Evolutionary conservation across 139 green algal genomes (phyloP).

Genomic region (Nannochloris sp.): DNA sequence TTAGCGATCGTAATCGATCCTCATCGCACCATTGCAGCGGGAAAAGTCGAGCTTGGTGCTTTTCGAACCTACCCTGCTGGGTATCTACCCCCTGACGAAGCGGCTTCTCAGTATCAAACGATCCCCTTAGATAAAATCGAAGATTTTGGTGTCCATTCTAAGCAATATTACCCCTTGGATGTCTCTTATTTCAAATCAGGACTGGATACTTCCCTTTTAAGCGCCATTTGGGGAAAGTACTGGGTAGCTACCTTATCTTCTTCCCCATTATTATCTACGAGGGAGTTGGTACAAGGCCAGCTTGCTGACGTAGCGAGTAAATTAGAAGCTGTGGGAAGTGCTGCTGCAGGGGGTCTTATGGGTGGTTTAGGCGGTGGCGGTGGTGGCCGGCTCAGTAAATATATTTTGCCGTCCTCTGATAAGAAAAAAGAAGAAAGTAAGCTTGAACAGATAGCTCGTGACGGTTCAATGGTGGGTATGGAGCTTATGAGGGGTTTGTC

Average conservation of each 20-base stretch:
- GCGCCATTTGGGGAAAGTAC: conserved; percentile 91
- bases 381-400: too few relatives aligned
- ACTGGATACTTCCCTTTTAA: conserved; percentile 75
- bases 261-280: conserved; percentile 65
- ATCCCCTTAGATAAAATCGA: conserved; percentile 98
- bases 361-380: background rate
- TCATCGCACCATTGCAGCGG: conserved; percentile 88
- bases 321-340: conserved; percentile 69
- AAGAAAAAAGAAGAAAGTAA: conserved; percentile 15
- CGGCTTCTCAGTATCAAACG: conserved; percentile 87
- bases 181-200: conserved; percentile 91
- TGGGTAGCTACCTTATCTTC: conserved; percentile 87
- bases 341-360: background rate
- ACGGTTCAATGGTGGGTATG: conserved; percentile 51
- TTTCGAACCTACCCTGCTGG: conserved; percentile 74
- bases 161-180: conserved; percentile 75
- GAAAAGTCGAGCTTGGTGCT: conserved; percentile 93
- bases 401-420: too few relatives aligned
- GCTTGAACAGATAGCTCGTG: conserved; percentile 22
- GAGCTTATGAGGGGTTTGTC: conserved; percentile 86
- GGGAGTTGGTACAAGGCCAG: conserved; percentile 72
- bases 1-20: conserved; percentile 96
- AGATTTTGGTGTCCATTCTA: conserved; percentile 88
- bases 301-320: conserved; percentile 87
- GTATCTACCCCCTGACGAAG: background rate